Base-by-base conservation (phyloP, 2,329 filamentous ascomycete genomes). In the Claviceps monticola region DNA sequence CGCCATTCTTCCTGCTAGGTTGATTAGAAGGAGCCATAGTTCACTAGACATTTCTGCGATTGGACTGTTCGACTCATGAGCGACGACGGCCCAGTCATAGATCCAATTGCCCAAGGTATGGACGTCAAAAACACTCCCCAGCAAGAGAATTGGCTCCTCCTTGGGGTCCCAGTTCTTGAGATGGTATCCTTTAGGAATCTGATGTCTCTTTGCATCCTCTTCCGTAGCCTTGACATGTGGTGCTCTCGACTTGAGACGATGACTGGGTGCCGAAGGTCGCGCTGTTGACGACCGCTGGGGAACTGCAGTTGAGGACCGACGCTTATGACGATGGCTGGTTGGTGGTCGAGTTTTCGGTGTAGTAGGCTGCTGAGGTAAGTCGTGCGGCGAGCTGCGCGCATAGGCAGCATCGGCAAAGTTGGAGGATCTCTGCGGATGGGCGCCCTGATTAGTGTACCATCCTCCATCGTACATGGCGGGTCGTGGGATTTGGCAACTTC, bases 21-120 rank as follows among this genome's bases (percentile, higher is more conserved):
- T 87, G 67, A 97, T 97, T 54, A 97, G 79, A 48, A 96, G 77
- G 23, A 97, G 78, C 93, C 93, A 98, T 51, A 98, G 76, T 62
- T 97, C 90, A 59, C 91, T 93, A 2, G 93, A 90, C 68, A 95
- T 83, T 58, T 96, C 89, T 50, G 89, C 81, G 63, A 96, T 87
- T 49, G 89, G 87, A 11, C 86, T 88, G 42, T 80, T 79, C 14
- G 88, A 80, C 39, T 88, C 88, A 59, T 94, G 83, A 66, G 85
- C 83, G 72, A 88, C 95, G 57, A 96, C 88, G 17, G 93, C 96
- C 93, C 93, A 98, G 75, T 97, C 93, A 70, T 95, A 98, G 64
- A 98, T 94, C 93, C 93, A 98, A 71, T 96, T 96, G 63, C 93
- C 93, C 34, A 98, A 78, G 26, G 88, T 95, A 76, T 97, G 96